A percentile compares a stretch with the other conserved stretches of the same genome.
phyloP scores from a whole-genome alignment of 1,284 basidiomycete genomes.

The Heterobasidion parviporum region DNA sequence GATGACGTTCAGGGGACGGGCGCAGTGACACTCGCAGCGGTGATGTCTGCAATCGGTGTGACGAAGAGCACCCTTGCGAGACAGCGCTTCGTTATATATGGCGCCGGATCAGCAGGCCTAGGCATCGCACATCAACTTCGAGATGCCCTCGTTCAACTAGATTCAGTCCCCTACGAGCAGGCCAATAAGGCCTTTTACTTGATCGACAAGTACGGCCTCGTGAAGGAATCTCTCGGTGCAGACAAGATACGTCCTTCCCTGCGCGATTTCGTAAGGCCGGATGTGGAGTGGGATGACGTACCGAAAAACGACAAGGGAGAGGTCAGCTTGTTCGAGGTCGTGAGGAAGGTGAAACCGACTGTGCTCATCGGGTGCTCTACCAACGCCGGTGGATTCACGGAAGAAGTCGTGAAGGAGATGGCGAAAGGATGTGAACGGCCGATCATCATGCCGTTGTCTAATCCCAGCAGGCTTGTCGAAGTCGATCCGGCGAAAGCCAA shows the following conservation, averaged over 20 bases:
- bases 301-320: slow-evolving; percentile 32
- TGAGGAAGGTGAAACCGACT: slow-evolving; percentile 61
- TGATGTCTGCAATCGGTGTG: slow-evolving; percentile 72
- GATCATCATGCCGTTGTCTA: slow-evolving; percentile 78
- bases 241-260: slow-evolving; percentile 43
- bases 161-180: slow-evolving; percentile 45
- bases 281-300: slow-evolving; percentile 43
- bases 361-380: slow-evolving; percentile 82
- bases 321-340: slow-evolving; percentile 55
- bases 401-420: slow-evolving; percentile 71
- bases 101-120: slow-evolving; percentile 77
- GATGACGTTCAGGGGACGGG: slow-evolving; percentile 84
- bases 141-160: slow-evolving; percentile 64
- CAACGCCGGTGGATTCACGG: slow-evolving; percentile 70
- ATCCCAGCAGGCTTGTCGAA: slow-evolving; percentile 73
- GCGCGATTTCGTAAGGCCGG: slow-evolving; percentile 48
- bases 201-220: slow-evolving; percentile 50
- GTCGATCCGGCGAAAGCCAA: slow-evolving; percentile 67
- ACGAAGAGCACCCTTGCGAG: slow-evolving; percentile 61
- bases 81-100: slow-evolving; percentile 74
- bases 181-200: slow-evolving; percentile 65
- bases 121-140: slow-evolving; percentile 70
- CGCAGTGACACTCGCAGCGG: slow-evolving; percentile 73
- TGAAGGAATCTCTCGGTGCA: slow-evolving; percentile 40
- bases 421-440: slow-evolving; percentile 58